Base-by-base conservation (phyloP, 2,329 filamentous ascomycete species). In the Diaporthe sp. region DNA sequence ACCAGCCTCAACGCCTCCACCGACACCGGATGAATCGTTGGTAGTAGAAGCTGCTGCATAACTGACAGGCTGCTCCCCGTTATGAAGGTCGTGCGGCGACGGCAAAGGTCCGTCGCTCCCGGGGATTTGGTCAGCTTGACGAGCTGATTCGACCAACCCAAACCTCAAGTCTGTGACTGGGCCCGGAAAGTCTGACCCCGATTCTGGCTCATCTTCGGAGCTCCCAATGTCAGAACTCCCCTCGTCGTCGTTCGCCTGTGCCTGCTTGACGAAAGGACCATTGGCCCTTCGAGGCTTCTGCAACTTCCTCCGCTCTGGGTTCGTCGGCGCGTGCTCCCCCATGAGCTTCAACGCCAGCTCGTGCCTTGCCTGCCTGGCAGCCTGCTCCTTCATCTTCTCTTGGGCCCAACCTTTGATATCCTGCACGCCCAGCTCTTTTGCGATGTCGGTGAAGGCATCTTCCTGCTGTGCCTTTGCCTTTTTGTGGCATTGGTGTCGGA, bases 401-500 rank as follows among this genome's bases (percentile, higher is more conserved):
- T 65, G 63, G n/a, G 63, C 37, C 71, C 71, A 76, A 5, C 15
- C 57, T 12, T 65, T 58, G n/a, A 65, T 20, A 9, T 76, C 63
- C 22, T 74, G 61, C 15, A 76, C 53, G 17, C 39, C 28, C n/a
- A 76, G 12, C 47, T 76, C 74, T 22, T 74, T 71, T 12, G 71
- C 74, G 22, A 76, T 76, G 31, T 76, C 74, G 4, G 49, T 71
- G 37, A 76, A 74, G 12, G 74, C 74, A 10, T 71, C 71, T 25
- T 55, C 25, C 57, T 76, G 74, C 63, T 76, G 63, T 2, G 71
- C 71, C 51, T 74, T 76, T 22, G 74, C 74, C 74, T 44, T 68
- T 20, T 74, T 76, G 74, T 76, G 74, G 37, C 74, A 76, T 28
- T 76, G 74, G n/a, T 76, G 74, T 6, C 74, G 71, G 31, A 74